Conservation (phyloP, 306 rosid species). For the Pyrus pyrifolia region DNA sequence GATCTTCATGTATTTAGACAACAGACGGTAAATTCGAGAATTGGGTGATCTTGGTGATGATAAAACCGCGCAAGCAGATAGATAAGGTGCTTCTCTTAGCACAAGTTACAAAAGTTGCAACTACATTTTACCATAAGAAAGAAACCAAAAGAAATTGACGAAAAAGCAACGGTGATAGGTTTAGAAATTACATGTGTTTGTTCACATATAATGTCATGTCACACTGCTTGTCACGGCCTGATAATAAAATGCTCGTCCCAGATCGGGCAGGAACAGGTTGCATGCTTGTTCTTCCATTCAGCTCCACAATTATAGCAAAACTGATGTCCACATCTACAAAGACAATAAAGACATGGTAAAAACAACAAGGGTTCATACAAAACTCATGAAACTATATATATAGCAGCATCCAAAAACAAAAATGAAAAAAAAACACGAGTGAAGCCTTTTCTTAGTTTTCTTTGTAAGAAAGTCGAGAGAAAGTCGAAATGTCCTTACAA, state of each 20-base stretch:
- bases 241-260: slow-evolving; percentile 59
- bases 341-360: background rate
- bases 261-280: slow-evolving; percentile 62
- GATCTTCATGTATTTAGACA: too few relatives aligned
- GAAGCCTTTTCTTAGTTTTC: too few relatives aligned
- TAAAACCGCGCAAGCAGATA: too few relatives aligned
- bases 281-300: slow-evolving; percentile 59
- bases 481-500: too few relatives aligned
- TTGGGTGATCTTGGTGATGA: too few relatives aligned
- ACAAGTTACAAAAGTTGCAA: background rate
- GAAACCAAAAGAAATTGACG: background rate
- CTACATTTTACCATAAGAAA: background rate
- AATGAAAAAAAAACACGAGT: too few relatives aligned
- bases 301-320: slow-evolving; percentile 83
- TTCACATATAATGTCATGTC: too few relatives aligned
- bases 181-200: too few relatives aligned
- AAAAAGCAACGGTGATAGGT: background rate
- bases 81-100: background rate
- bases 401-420: background rate
- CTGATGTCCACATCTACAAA: slow-evolving; percentile 58
- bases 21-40: too few relatives aligned
- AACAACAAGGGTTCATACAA: background rate
- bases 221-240: background rate
- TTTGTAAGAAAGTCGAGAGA: too few relatives aligned
- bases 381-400: background rate